Evolutionary conservation across 371 early-diverging fungal species (phyloP), one percentile per base, ranked within the genome.

Genomic region (Gilbertella persicaria): DNA sequence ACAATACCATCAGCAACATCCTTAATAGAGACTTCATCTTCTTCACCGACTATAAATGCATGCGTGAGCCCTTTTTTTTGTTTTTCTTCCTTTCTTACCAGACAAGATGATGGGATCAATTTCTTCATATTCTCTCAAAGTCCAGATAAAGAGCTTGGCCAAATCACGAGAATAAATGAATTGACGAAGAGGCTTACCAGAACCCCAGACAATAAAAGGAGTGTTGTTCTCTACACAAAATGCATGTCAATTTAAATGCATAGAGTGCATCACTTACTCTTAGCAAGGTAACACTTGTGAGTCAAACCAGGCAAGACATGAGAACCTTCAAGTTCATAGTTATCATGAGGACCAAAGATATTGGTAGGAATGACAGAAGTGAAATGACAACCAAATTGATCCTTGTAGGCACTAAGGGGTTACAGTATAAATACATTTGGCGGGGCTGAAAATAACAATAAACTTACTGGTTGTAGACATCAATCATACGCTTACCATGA

Each of bases 301-400:
- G 89, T 86, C 67, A 93, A 71, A 19, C 89, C 92, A 33, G 93
- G 93, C 62, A 93, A 85, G 36, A 91, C 92, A 58, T 93, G 92
- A 20, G 90, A 86, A 69, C 90, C 89, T 65, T 91, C 88, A 48
- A 93, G 78, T 50, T 80, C 62, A 62, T 83, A 93, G 79, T 92
- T 91, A 58, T 93, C 94, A 62, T 89, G 80, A 46, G 90, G 89
- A 47, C 94, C 94, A 64, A 89, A 93, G 42, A 93, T 84, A 60
- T 93, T 93, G 55, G 92, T 92, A 50, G 94, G 94, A 58, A 93
- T 86, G 49, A 90, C 88, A 3, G 89, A 87, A 44, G 94, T 93
- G 58, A 88, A 93, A 55, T 86, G 62, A 70, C 86, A 84, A 39
- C 94, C 94, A 66, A 79, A 88, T 72, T 93, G 94, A 19, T 90